These are phyloP conservation scores for Soucietia sequanensis DNA, from an alignment of 805 yeast genomes.

Conservation along the genomic window DNA sequence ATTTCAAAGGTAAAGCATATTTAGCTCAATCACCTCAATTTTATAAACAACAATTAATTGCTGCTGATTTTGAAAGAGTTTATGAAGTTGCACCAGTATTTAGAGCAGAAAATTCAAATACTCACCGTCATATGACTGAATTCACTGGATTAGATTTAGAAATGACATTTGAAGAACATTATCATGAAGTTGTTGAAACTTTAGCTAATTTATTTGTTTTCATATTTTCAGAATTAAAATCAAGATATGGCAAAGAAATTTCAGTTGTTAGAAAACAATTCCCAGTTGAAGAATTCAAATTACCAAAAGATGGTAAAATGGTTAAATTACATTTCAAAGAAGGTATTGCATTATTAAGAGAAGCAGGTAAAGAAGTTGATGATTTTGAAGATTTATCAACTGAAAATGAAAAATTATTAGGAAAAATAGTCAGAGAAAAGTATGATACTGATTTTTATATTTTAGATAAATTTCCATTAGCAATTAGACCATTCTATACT, in stretches of 20 bases:
- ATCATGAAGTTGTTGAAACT: constrained; percentile 77
- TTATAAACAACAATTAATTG: constrained; percentile 96
- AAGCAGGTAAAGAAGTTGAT: constrained; percentile 80
- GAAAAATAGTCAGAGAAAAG: constrained; percentile 86
- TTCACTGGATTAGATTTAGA: constrained; percentile 96
- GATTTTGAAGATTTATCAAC: constrained; percentile 90
- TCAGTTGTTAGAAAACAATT: constrained; percentile 88
- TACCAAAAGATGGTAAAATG: constrained; percentile 94
- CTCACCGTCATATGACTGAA: constrained; percentile 99
- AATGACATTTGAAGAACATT: constrained; percentile 98
- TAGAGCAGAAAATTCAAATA: constrained; percentile 98
- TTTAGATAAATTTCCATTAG: constrained; percentile 96
- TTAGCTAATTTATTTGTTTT: constrained; percentile 77
- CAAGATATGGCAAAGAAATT: constrained; percentile 78
- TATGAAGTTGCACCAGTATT: constrained; percentile 97
- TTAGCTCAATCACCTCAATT: constrained; percentile 98
- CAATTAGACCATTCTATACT: constrained; percentile 96
- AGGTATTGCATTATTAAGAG: constrained; percentile 84
- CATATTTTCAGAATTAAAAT: constrained; percentile 81
- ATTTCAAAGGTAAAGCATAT: constrained; percentile 90
- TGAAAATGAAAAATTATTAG: constrained; percentile 91
- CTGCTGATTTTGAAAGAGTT: constrained; percentile 95
- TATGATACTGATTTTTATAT: constrained; percentile 97
- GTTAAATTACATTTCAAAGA: constrained; percentile 85
- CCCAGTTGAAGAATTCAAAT: constrained; percentile 96